These are phyloP conservation scores for Spathaspora arborariae DNA, from an alignment of 805 yeast species.

Conservation along the genomic window DNA sequence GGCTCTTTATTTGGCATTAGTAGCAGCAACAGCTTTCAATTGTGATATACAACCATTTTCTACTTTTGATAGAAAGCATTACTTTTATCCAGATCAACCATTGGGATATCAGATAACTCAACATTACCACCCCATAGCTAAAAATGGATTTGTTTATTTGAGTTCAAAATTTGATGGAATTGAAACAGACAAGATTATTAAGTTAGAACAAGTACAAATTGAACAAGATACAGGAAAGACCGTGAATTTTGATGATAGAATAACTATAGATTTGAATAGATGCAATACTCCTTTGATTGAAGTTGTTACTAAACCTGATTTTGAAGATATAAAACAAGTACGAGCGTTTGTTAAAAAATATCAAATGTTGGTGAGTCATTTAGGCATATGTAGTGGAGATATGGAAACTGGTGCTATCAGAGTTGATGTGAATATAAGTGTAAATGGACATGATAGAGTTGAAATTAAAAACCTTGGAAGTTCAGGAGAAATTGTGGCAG, in stretches of 20 bases:
- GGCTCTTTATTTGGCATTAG: constrained; percentile 65
- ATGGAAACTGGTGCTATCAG: constrained; percentile 93
- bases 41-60: constrained; percentile 54
- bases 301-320: constrained; percentile 88
- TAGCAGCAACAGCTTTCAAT: constrained; percentile 67
- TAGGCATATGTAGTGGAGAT: constrained; percentile 82
- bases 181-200: constrained; percentile 42
- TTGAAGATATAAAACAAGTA: constrained; percentile 62
- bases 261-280: constrained; percentile 73
- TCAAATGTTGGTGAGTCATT: constrained; percentile 63
- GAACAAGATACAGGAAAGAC: constrained; percentile 96
- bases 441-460: constrained; percentile 67
- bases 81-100: constrained; percentile 96
- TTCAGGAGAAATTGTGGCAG: constrained; percentile 72
- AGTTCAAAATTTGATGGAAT: constrained; percentile 51
- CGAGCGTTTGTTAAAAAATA: constrained; percentile 77
- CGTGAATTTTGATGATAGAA: constrained; percentile 31
- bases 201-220: constrained; percentile 77
- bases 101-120: constrained; percentile 95
- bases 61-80: constrained; percentile 89
- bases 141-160: constrained; percentile 56
- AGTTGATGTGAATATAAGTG: constrained; percentile 90
- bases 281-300: constrained; percentile 85
- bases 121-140: constrained; percentile 74
- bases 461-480: constrained; percentile 90